Conservation (phyloP, 495 filamentous ascomycete species). For the Neurospora intermedia region DNA sequence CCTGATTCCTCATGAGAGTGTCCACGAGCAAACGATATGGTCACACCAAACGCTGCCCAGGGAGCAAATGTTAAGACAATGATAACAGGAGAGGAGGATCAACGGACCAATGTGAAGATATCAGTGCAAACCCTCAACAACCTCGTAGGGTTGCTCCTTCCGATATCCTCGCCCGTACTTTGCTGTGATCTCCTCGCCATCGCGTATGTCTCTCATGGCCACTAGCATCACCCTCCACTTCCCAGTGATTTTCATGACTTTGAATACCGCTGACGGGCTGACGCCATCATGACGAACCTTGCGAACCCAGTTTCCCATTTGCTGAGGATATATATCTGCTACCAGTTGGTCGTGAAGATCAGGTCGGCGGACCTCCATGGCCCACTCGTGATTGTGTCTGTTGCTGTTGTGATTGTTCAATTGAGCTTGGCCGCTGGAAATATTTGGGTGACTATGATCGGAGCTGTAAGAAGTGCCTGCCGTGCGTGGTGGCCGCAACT, state of each 20-base stretch:
- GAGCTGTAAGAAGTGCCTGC: neutral
- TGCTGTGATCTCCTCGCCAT: constrained; percentile 21
- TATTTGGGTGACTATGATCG: neutral
- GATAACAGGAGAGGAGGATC: neutral
- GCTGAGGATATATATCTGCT: constrained; percentile 17
- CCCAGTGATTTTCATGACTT: constrained; percentile 15
- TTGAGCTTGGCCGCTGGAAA: neutral
- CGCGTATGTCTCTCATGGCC: constrained; percentile 10
- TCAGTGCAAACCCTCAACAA: constrained; percentile 15
- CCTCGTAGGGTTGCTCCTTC: constrained; percentile 9
- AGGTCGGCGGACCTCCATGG: constrained; percentile 14
- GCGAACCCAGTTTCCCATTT: constrained; percentile 24
- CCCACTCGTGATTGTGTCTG: constrained; percentile 8
- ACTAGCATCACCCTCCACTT: constrained; percentile 17
- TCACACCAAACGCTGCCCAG: neutral
- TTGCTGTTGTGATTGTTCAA: neutral
- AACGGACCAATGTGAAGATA: neutral
- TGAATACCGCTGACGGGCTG: constrained; percentile 11
- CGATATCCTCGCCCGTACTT: constrained; percentile 15
- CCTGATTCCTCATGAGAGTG: neutral
- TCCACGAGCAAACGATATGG: neutral
- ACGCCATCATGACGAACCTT: constrained; percentile 14
- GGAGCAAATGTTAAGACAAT: neutral
- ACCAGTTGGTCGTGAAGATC: constrained; percentile 14
- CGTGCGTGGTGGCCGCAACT: constrained; percentile 14